Evolutionary conservation across 148 eudicot genomes (phyloP), one percentile per base, ranked within the genome.

Genomic region (Pouteria glomerata): DNA sequence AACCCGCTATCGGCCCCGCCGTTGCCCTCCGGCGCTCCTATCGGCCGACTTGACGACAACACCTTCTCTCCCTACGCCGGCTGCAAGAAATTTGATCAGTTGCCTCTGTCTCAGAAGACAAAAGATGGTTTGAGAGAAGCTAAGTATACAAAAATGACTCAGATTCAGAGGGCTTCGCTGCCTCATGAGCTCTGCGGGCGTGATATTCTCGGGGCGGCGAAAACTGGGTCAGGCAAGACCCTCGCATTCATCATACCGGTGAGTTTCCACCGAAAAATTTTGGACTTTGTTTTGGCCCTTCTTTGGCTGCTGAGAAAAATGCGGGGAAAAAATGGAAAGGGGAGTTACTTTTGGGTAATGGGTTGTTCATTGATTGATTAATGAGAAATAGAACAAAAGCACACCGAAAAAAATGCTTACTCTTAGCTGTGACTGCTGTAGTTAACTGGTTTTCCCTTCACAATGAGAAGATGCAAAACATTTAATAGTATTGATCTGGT

Each of bases 151-250:
- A 67, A 62, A 5, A 95, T 95, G 98, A 95, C 96, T 24, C 91
- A 86, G n/a, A 84, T 95, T 55, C 98, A 94, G 73, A 85, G 90
- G 74, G 98, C 98, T 52, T 82, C 93, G 48, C 77, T 95, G 82
- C 98, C 98, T 1, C 98, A 95, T 70, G 82, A 97, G 3, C 84
- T 95, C 37, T 89, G 90, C 30, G 93, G 92, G 11, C 77, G 97
- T 4, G 98, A 95, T 76, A 85, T 95, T 42, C 93, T 95, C 1
- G 98, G 98, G 21, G 98, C 97, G 1, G 98, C 98, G 0, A 88
- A 91, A 76, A 93, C 97, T 19, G 97, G 98, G 12, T 90, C 97
- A 0, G 98, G 98, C 0, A 94, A 94, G 80, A 94, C 98, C 0
- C 77, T 94, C 68, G 97, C 98, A 37, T 94, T 94, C 73, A 73